A percentile compares a stretch with the other conserved stretches of the same genome.
Evolutionary conservation across 2,329 filamentous ascomycete species (phyloP).

Genomic region (Tolypocladium nubicola): DNA sequence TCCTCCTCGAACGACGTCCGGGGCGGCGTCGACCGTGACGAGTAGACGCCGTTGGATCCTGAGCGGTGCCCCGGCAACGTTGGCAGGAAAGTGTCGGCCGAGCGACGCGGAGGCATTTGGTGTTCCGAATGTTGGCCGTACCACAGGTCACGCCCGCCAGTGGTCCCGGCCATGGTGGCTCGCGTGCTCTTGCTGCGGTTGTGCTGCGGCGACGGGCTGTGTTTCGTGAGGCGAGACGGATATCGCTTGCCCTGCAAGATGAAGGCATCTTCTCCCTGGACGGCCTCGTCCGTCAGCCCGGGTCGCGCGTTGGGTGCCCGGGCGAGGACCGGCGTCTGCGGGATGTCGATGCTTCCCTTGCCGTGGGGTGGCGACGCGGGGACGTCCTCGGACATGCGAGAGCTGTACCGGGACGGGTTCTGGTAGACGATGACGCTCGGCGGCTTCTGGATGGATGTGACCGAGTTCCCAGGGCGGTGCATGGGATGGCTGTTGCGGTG

Average conservation of each 20-base stretch:
- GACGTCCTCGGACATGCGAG: conserved; percentile 16
- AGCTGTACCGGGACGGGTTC: conserved; percentile 9
- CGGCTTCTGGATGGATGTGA: conserved; percentile 31
- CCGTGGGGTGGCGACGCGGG: conserved; percentile 19
- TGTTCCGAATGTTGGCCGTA: conserved; percentile 23
- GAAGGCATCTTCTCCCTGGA: conserved; percentile 52
- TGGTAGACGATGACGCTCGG: conserved; percentile 46
- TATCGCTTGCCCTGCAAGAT: conserved; percentile 40
- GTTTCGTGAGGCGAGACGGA: conserved; percentile 42
- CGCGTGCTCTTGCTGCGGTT: conserved; percentile 32
- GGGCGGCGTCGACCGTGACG: conserved; percentile 31
- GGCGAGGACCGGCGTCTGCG: conserved; percentile 41
- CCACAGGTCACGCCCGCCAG: conserved; percentile 28
- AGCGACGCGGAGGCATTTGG: conserved; percentile 17
- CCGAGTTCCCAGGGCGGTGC: conserved; percentile 18
- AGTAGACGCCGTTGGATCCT: conserved; percentile 16
- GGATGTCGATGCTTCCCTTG: conserved; percentile 34
- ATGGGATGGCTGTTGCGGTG: conserved; percentile 6
- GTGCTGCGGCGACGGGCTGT: conserved; percentile 25
- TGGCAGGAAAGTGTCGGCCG: conserved; percentile 17
- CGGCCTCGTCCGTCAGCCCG: conserved; percentile 49
- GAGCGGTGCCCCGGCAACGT: not conserved
- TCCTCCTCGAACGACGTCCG: conserved; percentile 37
- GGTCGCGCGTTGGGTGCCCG: conserved; percentile 51
- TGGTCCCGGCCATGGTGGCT: conserved; percentile 32